Evolutionary conservation across 2,329 filamentous ascomycete genomes (phyloP), one percentile per base, ranked within the genome.

Genomic region (Corynespora cassiicola): DNA sequence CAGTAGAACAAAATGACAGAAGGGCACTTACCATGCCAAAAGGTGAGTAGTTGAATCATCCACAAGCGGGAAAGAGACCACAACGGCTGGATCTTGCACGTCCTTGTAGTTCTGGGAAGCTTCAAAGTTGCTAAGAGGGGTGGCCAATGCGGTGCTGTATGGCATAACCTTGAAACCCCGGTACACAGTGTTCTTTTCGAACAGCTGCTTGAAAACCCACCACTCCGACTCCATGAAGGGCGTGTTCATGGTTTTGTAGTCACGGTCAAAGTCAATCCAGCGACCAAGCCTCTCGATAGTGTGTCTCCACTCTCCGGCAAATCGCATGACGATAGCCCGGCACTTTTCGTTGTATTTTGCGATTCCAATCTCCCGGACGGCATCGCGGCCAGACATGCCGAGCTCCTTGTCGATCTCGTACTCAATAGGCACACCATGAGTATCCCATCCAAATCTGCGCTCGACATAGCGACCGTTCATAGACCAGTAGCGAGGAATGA

Each of bases 241-340:
- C n/a, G 86, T 79, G 67, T 97, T 87, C 90, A 96, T 96, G 22
- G 90, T 96, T 82, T 96, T 96, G 77, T 95, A 96, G 68, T 96
- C 90, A 58, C 95, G 94, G 70, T 97, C 92, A 57, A 97, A 96
- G 71, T 96, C 92, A 58, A 96, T 94, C 92, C 92, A 97, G 41
- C 92, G 86, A 39, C 92, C 92, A 25, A 97, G 73, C 46, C 92
- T 79, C 63, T 95, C 90, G 57, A 96, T 87, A 17, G 90, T 95
- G 48, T 84, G 75, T 58, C 90, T 82, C 92, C 92, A 97, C 68
- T 96, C 92, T 11, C 78, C 70, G 8, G 90, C 84, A 66, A 87
- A 96, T 59, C 88, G 82, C 89, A 96, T 95, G 54, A 96, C 92
- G 67, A 96, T 96, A 47, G 89, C 84, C 46, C 87, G 82, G 69